Evolutionary conservation across 352 stramenopile genomes (phyloP).

Genomic region (Paralagenidium karlingii): DNA sequence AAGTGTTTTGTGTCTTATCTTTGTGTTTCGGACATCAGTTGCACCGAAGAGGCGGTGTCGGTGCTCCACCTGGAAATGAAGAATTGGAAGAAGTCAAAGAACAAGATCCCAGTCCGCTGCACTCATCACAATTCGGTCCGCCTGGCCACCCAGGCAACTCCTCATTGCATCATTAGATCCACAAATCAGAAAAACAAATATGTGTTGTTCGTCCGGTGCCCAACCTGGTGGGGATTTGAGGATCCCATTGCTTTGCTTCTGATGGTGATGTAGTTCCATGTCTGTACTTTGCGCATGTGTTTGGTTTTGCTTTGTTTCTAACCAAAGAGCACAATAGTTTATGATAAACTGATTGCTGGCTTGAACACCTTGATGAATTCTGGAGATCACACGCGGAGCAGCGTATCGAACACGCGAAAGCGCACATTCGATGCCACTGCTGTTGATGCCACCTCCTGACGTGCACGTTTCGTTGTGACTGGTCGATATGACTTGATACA

Average conservation of each 20-base stretch:
- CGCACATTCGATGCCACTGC: conserved; percentile 17
- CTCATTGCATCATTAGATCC: too few species aligned
- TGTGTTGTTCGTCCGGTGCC: too few species aligned
- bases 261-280: neutral
- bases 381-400: conserved; percentile 11
- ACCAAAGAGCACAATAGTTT: neutral
- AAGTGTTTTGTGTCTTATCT: neutral
- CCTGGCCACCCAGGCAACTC: too few species aligned
- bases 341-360: neutral
- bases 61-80: too few species aligned
- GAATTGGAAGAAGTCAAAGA: too few species aligned
- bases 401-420: conserved; percentile 58
- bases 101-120: too few species aligned
- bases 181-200: too few species aligned
- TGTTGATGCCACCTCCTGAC: neutral
- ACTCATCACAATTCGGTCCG: too few species aligned
- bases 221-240: too few species aligned
- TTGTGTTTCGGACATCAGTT: conserved; percentile 2
- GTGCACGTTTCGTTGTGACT: conserved; percentile 6
- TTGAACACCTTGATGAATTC: conserved; percentile 1
- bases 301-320: neutral
- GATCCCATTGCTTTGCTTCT: too few species aligned
- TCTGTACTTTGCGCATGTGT: neutral
- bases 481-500: conserved; percentile 60
- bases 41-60: too few species aligned